Base-by-base conservation (phyloP, 129 eudicot species). In the Glebionis coronaria region DNA sequence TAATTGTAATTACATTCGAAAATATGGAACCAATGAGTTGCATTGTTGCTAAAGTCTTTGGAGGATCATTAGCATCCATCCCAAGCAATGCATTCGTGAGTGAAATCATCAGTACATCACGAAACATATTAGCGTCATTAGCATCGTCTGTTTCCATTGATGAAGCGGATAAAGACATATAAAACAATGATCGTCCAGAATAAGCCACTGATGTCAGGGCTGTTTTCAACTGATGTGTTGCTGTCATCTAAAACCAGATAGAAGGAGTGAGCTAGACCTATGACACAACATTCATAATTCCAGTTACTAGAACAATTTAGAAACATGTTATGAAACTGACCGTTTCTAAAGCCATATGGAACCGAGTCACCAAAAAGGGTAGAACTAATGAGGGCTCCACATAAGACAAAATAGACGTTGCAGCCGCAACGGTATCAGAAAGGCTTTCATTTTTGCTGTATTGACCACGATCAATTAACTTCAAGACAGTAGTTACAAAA, bases 31-130 rank as follows among this genome's bases (percentile, higher is more conserved):
- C 97, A 73, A 94, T 81, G 15, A 94, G 83, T 78, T 94, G 99
- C 95, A 94, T 94, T 27, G 99, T 94, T 45, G 99, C 99, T 83
- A 89, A 65, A 78, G 99, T 94, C 75, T 94, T 94, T 3, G 99
- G 99, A 54, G 99, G 99, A 78, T 94, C 99, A 78, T 94, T 94
- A 60, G 99, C 99, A 81, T 94, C 99, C 93, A 94, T 89, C 47
- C 99, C 99, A 76, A 94, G 97, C 73, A 94, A 81, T 18, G 99
- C 99, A 75, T 87, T 94, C 47, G 97, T 89, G 44, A 94, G 71
- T 28, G 99, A 87, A 59, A 90, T 76, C 88, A 85, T 81, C 81
- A 94, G 66, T 16, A 94, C 90, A 76, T 90, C 99, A 77, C 76
- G 72, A 71, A 55, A 83, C 74, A 83, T 77, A 77, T 81, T 80